Percentiles rank a stretch among this genome's conserved stretches.
Evolutionary conservation across 2,329 filamentous ascomycete species (phyloP).

Genomic region (Xylaria sp.): DNA sequence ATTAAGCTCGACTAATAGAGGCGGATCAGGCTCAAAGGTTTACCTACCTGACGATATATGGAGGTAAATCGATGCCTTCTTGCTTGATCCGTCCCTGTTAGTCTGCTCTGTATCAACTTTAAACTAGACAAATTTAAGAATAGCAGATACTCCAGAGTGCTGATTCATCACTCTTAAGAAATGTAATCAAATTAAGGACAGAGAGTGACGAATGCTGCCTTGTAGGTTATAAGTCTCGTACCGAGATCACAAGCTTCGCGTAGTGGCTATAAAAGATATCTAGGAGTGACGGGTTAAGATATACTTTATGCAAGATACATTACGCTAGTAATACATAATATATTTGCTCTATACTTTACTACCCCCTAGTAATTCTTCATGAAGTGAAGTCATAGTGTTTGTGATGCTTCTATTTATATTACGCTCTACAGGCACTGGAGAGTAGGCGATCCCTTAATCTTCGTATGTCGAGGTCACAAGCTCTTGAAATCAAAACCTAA

Average conservation of each 20-base stretch:
- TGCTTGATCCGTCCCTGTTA: neutral
- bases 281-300: too few relatives aligned
- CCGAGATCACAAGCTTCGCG: too few relatives aligned
- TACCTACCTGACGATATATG: neutral
- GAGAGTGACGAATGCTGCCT: neutral
- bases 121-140: too few relatives aligned
- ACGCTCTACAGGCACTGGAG: neutral
- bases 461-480: neutral
- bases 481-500: neutral
- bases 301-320: too few relatives aligned
- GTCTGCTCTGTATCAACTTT: neutral
- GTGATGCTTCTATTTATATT: neutral
- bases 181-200: neutral
- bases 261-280: too few relatives aligned
- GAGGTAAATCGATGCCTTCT: neutral
- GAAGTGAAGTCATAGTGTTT: neutral
- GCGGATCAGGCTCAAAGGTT: too few relatives aligned
- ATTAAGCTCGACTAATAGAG: too few relatives aligned
- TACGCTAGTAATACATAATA: too few relatives aligned
- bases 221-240: too few relatives aligned
- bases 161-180: neutral
- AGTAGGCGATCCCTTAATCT: neutral
- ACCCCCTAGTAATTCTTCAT: neutral
- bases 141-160: too few relatives aligned
- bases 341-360: neutral